A percentile compares a stretch with the other conserved stretches of the same genome.
phyloP scores from a whole-genome alignment of 352 stramenopile genomes.

The Globisporangium polare region DNA sequence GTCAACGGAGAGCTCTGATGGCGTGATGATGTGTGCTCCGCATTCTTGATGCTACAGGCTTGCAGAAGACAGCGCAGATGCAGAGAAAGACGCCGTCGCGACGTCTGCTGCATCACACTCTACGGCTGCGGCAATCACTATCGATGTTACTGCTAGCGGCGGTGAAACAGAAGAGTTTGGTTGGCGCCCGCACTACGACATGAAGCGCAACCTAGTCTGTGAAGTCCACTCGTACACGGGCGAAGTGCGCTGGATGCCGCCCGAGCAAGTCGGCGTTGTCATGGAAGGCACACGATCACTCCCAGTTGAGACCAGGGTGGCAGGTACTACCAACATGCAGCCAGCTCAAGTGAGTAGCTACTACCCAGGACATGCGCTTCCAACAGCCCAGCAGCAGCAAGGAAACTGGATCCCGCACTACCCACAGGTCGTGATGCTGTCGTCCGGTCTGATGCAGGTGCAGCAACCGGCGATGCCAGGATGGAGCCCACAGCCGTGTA shows the following conservation, averaged over 20 bases:
- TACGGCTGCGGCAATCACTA: too few species aligned
- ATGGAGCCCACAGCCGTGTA: constrained; percentile 18
- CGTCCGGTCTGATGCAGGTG: constrained; percentile 49
- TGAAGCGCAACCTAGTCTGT: constrained; percentile 41
- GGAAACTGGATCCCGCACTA: constrained; percentile 44
- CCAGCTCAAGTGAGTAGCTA: not conserved
- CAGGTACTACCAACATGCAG: not conserved
- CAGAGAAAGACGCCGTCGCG: not conserved
- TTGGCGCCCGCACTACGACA: constrained; percentile 52
- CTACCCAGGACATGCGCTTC: constrained; percentile 2
- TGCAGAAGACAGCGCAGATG: not conserved
- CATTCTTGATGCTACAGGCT: not conserved
- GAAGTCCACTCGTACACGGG: constrained; percentile 69
- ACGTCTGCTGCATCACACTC: too few species aligned
- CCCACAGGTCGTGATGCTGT: constrained; percentile 53
- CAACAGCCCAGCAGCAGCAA: constrained; percentile 6
- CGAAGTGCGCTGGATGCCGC: constrained; percentile 65
- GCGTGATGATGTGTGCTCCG: not conserved
- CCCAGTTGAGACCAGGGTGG: constrained; percentile 10
- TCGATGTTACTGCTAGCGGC: too few species aligned
- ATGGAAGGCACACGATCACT: constrained; percentile 43
- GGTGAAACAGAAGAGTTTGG: constrained; percentile 31
- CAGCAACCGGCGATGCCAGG: constrained; percentile 1
- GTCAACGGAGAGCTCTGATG: not conserved
- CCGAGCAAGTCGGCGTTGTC: constrained; percentile 41